Evolutionary conservation across 1,284 basidiomycete species (phyloP).

Genomic region (Irpex lacteus): DNA sequence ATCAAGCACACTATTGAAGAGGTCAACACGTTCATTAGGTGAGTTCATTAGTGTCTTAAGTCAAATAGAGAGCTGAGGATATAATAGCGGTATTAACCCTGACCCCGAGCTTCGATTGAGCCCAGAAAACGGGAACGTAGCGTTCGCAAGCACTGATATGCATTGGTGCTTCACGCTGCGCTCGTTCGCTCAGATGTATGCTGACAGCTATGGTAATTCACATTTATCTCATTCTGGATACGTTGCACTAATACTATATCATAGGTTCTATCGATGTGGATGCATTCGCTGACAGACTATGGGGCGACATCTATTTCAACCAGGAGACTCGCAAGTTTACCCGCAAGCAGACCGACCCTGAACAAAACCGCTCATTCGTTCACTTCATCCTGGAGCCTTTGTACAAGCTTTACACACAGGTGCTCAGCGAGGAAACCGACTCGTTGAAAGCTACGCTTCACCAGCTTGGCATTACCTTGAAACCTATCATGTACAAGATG

Average conservation of each 20-base stretch:
- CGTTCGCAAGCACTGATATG: constrained; percentile 97
- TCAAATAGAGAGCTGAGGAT: not conserved
- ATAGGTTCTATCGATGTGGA: constrained; percentile 61
- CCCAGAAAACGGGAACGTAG: constrained; percentile 95
- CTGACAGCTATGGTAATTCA: constrained; percentile 78
- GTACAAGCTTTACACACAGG: constrained; percentile 97
- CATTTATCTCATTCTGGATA: not conserved
- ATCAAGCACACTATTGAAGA: constrained; percentile 99
- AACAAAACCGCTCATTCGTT: constrained; percentile 86
- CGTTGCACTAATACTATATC: constrained; percentile 5
- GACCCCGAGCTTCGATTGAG: constrained; percentile 86
- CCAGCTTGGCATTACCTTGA: constrained; percentile 81
- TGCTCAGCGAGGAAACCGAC: constrained; percentile 89
- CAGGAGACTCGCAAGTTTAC: constrained; percentile 84
- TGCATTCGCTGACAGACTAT: constrained; percentile 83
- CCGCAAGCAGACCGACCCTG: constrained; percentile 79
- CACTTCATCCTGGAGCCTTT: constrained; percentile 96
- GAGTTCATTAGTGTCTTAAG: constrained; percentile 15
- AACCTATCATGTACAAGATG: constrained; percentile 96
- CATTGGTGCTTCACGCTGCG: constrained; percentile 95
- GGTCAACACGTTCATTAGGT: constrained; percentile 95
- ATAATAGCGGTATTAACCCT: constrained; percentile 75
- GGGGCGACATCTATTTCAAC: constrained; percentile 98
- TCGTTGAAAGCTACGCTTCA: constrained; percentile 80
- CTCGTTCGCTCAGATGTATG: constrained; percentile 96